phyloP scores from a whole-genome alignment of 2,329 filamentous ascomycete species.

The Paracamarosporium sp. region DNA sequence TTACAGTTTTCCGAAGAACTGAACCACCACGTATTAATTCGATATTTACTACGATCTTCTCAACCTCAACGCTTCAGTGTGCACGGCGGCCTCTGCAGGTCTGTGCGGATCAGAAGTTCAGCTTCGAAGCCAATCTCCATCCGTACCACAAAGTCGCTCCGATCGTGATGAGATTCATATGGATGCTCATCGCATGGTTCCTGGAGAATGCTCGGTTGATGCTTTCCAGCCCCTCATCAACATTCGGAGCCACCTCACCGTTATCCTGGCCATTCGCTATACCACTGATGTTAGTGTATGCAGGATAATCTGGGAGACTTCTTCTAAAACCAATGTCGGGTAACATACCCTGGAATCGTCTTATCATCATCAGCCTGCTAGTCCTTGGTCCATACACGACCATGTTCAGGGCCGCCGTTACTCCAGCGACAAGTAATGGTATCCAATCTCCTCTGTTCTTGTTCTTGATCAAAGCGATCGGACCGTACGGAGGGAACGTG shows the following conservation, averaged over 20 bases:
- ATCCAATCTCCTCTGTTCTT: slow-evolving; percentile 27
- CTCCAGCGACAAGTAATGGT: slow-evolving; percentile 37
- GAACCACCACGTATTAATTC: no score
- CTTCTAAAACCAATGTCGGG: neutral
- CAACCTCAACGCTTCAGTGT: neutral
- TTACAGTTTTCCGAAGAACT: neutral
- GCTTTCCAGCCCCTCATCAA: slow-evolving; percentile 23
- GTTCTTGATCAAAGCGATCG: slow-evolving; percentile 30
- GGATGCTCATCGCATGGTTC: slow-evolving; percentile 52
- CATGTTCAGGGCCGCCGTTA: slow-evolving; percentile 46
- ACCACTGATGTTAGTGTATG: neutral
- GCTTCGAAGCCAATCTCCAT: slow-evolving; percentile 24
- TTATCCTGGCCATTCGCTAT: slow-evolving; percentile 21
- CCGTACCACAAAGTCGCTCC: slow-evolving; percentile 37
- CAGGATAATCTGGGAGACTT: neutral
- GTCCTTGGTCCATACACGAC: slow-evolving; percentile 46
- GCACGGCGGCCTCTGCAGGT: neutral
- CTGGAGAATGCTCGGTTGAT: slow-evolving; percentile 44
- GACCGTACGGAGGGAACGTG: slow-evolving; percentile 43
- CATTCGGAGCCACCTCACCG: neutral
- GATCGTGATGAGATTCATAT: slow-evolving; percentile 51
- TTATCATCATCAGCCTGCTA: slow-evolving; percentile 40
- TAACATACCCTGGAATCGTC: slow-evolving; percentile 35
- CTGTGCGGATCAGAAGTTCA: slow-evolving; percentile 15
- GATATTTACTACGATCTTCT: no score